Conservation (phyloP, 768 basidiomycete species). For the Boletus edulis region DNA sequence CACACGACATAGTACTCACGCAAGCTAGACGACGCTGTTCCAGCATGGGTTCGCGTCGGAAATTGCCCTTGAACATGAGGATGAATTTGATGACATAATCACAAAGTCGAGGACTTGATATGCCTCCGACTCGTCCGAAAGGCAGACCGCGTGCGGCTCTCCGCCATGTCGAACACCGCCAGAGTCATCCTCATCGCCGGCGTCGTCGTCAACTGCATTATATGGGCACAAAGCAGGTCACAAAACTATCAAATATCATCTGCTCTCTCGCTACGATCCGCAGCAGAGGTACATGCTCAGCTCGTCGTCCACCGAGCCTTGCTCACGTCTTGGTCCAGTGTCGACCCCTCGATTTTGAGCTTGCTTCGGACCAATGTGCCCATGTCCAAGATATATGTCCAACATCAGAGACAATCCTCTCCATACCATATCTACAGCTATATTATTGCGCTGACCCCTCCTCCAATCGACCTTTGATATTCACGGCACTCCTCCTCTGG, state of each 20-base stretch:
- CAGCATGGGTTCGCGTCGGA: not conserved
- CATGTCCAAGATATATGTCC: slow-evolving; percentile 63
- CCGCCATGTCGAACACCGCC: slow-evolving; percentile 46
- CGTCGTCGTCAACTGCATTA: slow-evolving; percentile 54
- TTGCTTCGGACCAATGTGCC: slow-evolving; percentile 52
- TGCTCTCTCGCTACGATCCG: not conserved
- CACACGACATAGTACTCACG: too few relatives aligned
- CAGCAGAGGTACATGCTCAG: not conserved
- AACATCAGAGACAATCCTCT: slow-evolving; percentile 59
- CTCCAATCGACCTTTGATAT: slow-evolving; percentile 53
- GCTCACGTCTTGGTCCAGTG: slow-evolving; percentile 45
- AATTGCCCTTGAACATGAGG: not conserved
- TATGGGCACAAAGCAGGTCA: slow-evolving; percentile 62
- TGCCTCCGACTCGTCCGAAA: too few relatives aligned
- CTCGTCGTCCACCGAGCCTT: not conserved
- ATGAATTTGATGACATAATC: slow-evolving; percentile 14
- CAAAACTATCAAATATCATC: not conserved
- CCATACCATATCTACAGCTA: slow-evolving; percentile 61
- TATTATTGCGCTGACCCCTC: slow-evolving; percentile 68
- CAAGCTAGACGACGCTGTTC: too few relatives aligned
- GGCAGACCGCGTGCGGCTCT: too few relatives aligned
- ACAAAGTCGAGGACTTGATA: too few relatives aligned
- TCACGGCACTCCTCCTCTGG: slow-evolving; percentile 70
- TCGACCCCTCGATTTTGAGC: slow-evolving; percentile 54
- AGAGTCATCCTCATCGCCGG: slow-evolving; percentile 51